Evolutionary conservation across 116 monocot genomes (phyloP).

Genomic region (Zostera marina): DNA sequence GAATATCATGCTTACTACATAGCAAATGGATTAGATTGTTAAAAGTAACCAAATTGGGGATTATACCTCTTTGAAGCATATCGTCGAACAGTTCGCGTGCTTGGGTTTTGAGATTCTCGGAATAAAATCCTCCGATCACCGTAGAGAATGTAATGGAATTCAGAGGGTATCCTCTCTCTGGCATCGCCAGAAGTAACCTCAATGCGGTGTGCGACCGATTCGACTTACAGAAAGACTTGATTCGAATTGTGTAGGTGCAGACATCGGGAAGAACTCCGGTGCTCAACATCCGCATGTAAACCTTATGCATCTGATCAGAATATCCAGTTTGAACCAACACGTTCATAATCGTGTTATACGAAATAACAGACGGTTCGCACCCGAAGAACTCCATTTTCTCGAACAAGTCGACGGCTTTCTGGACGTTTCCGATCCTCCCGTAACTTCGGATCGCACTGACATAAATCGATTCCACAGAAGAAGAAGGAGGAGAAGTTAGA

Average conservation of each 20-base stretch:
- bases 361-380: constrained; percentile 43
- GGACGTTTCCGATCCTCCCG: constrained; percentile 40
- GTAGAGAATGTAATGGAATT: constrained; percentile 52
- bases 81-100: constrained; percentile 60
- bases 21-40: constrained; percentile 74
- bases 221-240: constrained; percentile 77
- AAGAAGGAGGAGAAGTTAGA: constrained; percentile 7
- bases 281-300: constrained; percentile 80
- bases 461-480: constrained; percentile 38
- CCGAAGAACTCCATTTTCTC: constrained; percentile 84
- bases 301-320: constrained; percentile 80
- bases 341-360: constrained; percentile 87
- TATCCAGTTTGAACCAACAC: constrained; percentile 52
- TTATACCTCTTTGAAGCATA: constrained; percentile 40
- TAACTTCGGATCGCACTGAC: constrained; percentile 48
- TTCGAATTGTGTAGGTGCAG: constrained; percentile 64
- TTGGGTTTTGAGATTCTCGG: constrained; percentile 22
- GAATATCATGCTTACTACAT: constrained; percentile 45
- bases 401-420: constrained; percentile 67
- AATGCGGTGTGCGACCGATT: constrained; percentile 53
- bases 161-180: constrained; percentile 35
- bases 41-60: constrained; percentile 54
- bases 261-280: constrained; percentile 49
- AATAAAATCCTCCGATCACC: constrained; percentile 48
- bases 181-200: constrained; percentile 58